Percentiles rank a stretch among this genome's conserved stretches.
phyloP scores from a whole-genome alignment of 768 basidiomycete species.

The Xanthoconium stramineum region DNA sequence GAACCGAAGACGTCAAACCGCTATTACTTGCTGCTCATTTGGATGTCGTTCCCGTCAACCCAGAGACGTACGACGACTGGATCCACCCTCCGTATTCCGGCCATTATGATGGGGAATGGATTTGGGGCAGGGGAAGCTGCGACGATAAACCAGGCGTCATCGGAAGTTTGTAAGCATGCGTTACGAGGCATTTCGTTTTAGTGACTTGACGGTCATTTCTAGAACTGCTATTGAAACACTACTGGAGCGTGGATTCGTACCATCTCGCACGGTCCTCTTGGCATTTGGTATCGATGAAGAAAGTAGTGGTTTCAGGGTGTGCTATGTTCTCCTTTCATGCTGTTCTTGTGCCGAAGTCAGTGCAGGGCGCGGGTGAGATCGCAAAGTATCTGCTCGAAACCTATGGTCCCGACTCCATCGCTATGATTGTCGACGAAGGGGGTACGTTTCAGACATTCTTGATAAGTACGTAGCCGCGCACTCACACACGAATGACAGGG shows the following conservation, averaged over 20 bases:
- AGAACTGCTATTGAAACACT: constrained; percentile 30
- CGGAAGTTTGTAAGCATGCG: constrained; percentile 30
- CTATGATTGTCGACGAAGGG: constrained; percentile 61
- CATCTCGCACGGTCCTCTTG: constrained; percentile 31
- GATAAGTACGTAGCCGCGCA: neutral
- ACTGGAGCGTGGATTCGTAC: constrained; percentile 28
- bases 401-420: constrained; percentile 49
- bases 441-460: constrained; percentile 26
- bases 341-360: neutral
- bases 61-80: constrained; percentile 44
- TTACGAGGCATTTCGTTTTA: neutral
- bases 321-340: neutral
- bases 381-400: constrained; percentile 37
- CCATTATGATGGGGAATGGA: constrained; percentile 40
- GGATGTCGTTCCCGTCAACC: constrained; percentile 53
- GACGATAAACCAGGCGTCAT: constrained; percentile 43
- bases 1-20: constrained; percentile 52
- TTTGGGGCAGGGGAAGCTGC: constrained; percentile 47
- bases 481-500: constrained; percentile 22
- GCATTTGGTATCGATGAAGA: constrained; percentile 49
- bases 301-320: constrained; percentile 37
- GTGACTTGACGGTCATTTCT: neutral
- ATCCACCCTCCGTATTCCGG: constrained; percentile 50
- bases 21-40: constrained; percentile 48
- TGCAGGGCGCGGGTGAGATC: constrained; percentile 43